A percentile compares a stretch with the other conserved stretches of the same genome.
phyloP scores from a whole-genome alignment of 1,139 yeast genomes.

The Pichia terricola region DNA sequence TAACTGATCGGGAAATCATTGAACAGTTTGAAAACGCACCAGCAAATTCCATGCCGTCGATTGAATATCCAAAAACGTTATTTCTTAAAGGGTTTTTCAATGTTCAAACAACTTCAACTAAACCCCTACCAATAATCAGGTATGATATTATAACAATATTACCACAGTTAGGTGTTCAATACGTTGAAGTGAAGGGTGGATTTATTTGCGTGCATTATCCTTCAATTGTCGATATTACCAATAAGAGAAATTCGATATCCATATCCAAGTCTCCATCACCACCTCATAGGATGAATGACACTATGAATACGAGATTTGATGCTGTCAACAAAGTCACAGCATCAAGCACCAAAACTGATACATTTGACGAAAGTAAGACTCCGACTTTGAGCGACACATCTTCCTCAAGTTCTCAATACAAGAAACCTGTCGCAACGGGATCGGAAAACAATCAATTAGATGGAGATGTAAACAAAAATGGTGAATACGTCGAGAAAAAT shows the following conservation, averaged over 20 bases:
- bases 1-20: slow-evolving; percentile 56
- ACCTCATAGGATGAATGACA: slow-evolving; percentile 1
- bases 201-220: slow-evolving; percentile 75
- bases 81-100: slow-evolving; percentile 91
- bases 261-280: slow-evolving; percentile 9
- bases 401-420: neutral
- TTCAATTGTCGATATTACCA: slow-evolving; percentile 24
- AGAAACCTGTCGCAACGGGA: neutral
- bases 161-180: slow-evolving; percentile 68
- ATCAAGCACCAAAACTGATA: slow-evolving; percentile 4
- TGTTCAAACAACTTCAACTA: slow-evolving; percentile 91
- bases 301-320: slow-evolving; percentile 2
- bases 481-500: slow-evolving; percentile 4
- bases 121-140: slow-evolving; percentile 82
- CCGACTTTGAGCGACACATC: slow-evolving; percentile 10
- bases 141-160: slow-evolving; percentile 75
- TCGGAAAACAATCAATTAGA: slow-evolving; percentile 1
- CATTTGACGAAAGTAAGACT: slow-evolving; percentile 8
- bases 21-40: slow-evolving; percentile 63
- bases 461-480: neutral
- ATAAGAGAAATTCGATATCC: slow-evolving; percentile 1
- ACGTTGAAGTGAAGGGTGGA: slow-evolving; percentile 89
- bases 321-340: slow-evolving; percentile 3
- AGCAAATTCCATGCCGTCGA: slow-evolving; percentile 82
- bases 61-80: slow-evolving; percentile 84